Percentiles rank a stretch among this genome's conserved stretches.
These are phyloP conservation scores for Polygonum maritimum DNA, from an alignment of 148 eudicot species.

Conservation along the genomic window DNA sequence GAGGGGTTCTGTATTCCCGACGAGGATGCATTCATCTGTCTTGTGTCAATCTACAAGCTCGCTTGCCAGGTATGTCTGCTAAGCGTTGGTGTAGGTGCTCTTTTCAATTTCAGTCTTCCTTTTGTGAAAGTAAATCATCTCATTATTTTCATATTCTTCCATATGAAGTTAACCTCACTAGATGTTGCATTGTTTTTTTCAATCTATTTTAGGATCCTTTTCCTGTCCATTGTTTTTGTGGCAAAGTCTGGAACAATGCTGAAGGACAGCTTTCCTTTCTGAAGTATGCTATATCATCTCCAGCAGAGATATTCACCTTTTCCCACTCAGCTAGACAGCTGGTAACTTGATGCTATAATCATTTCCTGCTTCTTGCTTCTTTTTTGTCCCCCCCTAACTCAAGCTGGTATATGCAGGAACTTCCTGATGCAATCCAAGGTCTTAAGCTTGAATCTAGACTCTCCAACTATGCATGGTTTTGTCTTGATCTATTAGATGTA, in stretches of 20 bases:
- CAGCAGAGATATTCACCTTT: constrained; percentile 79
- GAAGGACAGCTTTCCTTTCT: constrained; percentile 94
- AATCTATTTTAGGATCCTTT: constrained; percentile 60
- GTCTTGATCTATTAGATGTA: constrained; percentile 78
- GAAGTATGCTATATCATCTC: constrained; percentile 61
- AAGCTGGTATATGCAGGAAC: constrained; percentile 45
- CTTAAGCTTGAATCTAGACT: constrained; percentile 52
- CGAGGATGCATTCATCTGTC: constrained; percentile 62
- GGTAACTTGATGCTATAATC: constrained; percentile 31
- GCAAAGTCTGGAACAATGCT: constrained; percentile 79
- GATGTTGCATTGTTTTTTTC: background rate
- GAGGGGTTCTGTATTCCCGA: constrained; percentile 82
- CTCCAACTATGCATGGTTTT: constrained; percentile 73
- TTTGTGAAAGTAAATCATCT: background rate
- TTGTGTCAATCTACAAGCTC: constrained; percentile 65
- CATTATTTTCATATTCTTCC: background rate
- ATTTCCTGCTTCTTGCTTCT: background rate
- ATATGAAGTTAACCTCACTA: background rate
- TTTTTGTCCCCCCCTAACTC: constrained; percentile 11
- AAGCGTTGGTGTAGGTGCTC: background rate
- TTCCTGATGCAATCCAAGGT: constrained; percentile 49
- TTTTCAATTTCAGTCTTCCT: background rate
- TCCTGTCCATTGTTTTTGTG: constrained; percentile 75
- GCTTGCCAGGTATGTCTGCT: constrained; percentile 51
- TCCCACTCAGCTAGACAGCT: constrained; percentile 68